A percentile compares a stretch with the other conserved stretches of the same genome.
phyloP scores from a whole-genome alignment of 208 protist species.

The Plasmodiophora brassicae region DNA sequence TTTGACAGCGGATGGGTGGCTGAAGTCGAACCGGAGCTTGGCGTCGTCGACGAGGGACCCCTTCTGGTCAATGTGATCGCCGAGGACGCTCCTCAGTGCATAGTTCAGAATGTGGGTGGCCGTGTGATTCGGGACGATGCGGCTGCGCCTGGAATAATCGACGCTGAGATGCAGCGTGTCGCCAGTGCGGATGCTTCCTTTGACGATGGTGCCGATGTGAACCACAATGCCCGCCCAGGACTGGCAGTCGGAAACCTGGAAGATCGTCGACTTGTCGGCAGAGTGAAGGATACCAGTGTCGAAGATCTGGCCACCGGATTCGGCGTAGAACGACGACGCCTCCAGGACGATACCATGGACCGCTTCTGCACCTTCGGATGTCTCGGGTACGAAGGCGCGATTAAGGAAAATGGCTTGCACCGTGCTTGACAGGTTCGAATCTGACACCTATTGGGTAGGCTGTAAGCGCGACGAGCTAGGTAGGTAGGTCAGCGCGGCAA shows the following conservation, averaged over 20 bases:
- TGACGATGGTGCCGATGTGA: conserved; percentile 83
- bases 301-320: conserved; percentile 84
- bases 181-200: conserved; percentile 54
- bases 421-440: conserved; percentile 15
- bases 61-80: conserved; percentile 31
- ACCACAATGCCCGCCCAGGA: conserved; percentile 82
- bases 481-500: not conserved
- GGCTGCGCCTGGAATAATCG: conserved; percentile 75
- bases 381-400: conserved; percentile 68
- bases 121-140: conserved; percentile 87
- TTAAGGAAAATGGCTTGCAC: conserved; percentile 67
- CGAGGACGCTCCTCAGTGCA: conserved; percentile 79
- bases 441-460: not conserved
- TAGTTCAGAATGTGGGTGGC: conserved; percentile 94
- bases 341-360: conserved; percentile 57
- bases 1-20: conserved; percentile 65
- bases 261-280: not conserved
- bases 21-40: conserved; percentile 94
- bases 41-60: conserved; percentile 75
- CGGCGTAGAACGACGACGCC: conserved; percentile 94
- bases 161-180: conserved; percentile 66
- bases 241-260: conserved; percentile 40
- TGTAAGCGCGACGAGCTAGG: not conserved
- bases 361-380: conserved; percentile 56
- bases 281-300: conserved; percentile 33